Evolutionary conservation across 1,284 basidiomycete genomes (phyloP), one percentile per base, ranked within the genome.

Genomic region (Rhizoctonia solani): DNA sequence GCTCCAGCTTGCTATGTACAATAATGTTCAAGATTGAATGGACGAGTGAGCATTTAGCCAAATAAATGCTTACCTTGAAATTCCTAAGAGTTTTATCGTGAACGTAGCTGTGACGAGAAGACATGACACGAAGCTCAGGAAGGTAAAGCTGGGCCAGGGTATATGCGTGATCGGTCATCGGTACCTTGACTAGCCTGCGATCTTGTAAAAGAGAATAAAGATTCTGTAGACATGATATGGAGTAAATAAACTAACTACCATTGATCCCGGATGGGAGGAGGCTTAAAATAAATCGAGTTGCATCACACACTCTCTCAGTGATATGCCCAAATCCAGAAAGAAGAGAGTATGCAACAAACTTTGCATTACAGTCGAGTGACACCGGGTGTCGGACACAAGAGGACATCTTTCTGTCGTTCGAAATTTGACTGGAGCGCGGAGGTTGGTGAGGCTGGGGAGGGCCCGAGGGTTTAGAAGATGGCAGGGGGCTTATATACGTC

Each of bases 311-410:
- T 14, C 37, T 23, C 25, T 63, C 21, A 1, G 46, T 25, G 3
- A 63, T 37, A 16, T 30, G 29, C 11, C 27, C 14, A 25, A 63
- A 63, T 3, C 46, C n/a, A 23, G 58, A 63, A 13, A 63, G 47
- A n/a, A 63, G 58, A 13, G 58, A 42, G 32, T 32, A 63, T 11
- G 47, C 46, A 41, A 52, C 46, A 27, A 49, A 63, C 8, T 37
- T 37, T 16, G 58, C 58, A 23, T 49, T 63, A 47, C 58, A 63
- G 14, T 50, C 32, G 32, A 63, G 41, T 23, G 52, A 50, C 58
- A 63, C 52, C 8, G 8, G 9, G 37, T 11, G 23, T 39, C 42
- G 21, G 30, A 54, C 21, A 23, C 13, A 39, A 37, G 49, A 39
- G 37, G 16, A 8, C 8, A 39, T 39, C n/a, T n/a, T n/a, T n/a